Evolutionary conservation across 2,329 filamentous ascomycete species (phyloP).

Genomic region (Ceratocystis lukuohia): DNA sequence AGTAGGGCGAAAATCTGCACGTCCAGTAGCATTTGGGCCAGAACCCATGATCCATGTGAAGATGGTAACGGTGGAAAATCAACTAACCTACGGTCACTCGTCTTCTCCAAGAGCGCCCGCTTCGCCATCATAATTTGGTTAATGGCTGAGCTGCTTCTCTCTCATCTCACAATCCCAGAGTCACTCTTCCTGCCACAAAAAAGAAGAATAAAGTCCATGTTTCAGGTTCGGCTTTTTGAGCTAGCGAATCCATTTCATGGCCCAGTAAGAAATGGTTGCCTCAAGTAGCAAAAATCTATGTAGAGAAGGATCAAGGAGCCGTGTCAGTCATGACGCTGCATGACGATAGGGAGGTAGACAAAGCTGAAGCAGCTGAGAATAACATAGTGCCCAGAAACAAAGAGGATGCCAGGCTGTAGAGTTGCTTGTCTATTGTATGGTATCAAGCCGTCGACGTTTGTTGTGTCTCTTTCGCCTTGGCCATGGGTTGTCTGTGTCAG

Average conservation of each 20-base stretch:
- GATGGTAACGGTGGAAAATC: neutral
- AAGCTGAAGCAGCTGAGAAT: neutral
- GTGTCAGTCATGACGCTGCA: neutral
- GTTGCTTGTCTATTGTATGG: neutral
- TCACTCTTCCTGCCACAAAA: neutral
- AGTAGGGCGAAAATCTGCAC: neutral
- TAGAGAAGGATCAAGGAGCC: neutral
- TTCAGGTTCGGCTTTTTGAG: neutral
- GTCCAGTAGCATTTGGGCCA: neutral
- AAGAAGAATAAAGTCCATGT: neutral
- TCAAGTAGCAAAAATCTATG: neutral
- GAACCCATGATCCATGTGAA: slow-evolving; percentile 1
- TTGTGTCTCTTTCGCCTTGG: neutral
- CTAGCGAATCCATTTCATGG: neutral
- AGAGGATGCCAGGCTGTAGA: neutral
- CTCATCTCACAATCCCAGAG: neutral
- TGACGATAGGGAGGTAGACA: neutral
- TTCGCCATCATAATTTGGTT: neutral
- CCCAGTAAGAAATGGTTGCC: neutral
- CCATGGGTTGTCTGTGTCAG: neutral
- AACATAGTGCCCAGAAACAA: too few species aligned
- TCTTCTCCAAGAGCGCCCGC: neutral
- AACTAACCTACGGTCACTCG: too few species aligned
- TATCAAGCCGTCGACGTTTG: neutral
- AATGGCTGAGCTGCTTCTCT: neutral